Conservation (phyloP, 306 rosid genomes). For the Fagus crenata region DNA sequence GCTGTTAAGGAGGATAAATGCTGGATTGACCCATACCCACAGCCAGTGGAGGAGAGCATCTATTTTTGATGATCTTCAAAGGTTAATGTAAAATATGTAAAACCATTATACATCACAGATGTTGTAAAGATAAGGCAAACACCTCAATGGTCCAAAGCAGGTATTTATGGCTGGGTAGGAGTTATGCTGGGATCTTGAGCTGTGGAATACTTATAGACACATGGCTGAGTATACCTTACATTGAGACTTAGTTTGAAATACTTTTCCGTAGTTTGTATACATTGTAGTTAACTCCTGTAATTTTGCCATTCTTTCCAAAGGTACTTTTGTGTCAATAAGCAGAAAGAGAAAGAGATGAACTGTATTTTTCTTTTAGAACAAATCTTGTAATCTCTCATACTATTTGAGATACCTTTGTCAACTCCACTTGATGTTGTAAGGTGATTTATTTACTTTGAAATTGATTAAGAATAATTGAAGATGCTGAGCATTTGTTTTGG, state of each 20-base stretch:
- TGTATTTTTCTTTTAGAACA: not conserved
- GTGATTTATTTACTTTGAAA: not conserved
- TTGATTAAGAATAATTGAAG: not conserved
- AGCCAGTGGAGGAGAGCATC: not conserved
- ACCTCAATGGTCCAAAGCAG: not conserved
- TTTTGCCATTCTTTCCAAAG: not conserved
- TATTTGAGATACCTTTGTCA: not conserved
- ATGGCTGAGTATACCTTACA: not conserved
- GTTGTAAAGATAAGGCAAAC: not conserved
- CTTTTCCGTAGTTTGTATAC: not conserved
- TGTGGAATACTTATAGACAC: not conserved
- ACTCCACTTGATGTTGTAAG: not conserved
- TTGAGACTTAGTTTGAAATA: not conserved
- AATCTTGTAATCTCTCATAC: not conserved
- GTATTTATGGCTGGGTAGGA: not conserved
- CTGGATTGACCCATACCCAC: constrained; percentile 43
- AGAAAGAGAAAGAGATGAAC: not conserved
- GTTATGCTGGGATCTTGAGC: not conserved
- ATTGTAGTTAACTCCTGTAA: not conserved
- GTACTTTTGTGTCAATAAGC: not conserved
- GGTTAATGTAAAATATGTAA: not conserved
- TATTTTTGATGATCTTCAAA: not conserved
- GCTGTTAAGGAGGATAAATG: constrained; percentile 47
- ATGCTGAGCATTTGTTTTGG: not conserved
- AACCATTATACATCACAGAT: not conserved